phyloP scores from a whole-genome alignment of 441 rosid genomes.

The Populus hybrid region DNA sequence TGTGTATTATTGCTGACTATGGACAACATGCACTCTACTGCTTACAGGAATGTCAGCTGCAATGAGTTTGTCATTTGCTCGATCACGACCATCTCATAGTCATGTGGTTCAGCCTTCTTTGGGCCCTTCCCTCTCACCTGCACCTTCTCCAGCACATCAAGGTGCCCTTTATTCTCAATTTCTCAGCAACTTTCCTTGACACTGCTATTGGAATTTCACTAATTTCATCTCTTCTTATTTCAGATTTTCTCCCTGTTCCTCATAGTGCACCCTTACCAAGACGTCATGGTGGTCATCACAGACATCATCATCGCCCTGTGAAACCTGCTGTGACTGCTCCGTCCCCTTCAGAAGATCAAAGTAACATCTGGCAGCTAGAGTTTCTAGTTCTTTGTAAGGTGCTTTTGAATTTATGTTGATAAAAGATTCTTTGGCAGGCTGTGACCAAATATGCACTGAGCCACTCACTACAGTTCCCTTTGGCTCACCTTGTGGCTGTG shows the following conservation, averaged over 20 bases:
- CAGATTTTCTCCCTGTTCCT: constrained; percentile 47
- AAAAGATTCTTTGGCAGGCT: constrained; percentile 52
- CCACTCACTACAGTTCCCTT: constrained; percentile 85
- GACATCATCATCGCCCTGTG: constrained; percentile 49
- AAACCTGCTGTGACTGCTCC: constrained; percentile 59
- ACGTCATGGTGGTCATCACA: constrained; percentile 44
- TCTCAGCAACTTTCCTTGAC: constrained; percentile 2
- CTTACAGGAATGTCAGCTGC: constrained; percentile 56
- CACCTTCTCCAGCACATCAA: constrained; percentile 49
- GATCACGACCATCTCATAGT: constrained; percentile 29
- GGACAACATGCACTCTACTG: neutral
- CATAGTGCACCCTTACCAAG: constrained; percentile 35
- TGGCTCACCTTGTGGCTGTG: constrained; percentile 98
- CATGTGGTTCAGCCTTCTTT: constrained; percentile 36
- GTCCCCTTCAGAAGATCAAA: constrained; percentile 59
- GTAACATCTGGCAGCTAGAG: constrained; percentile 34
- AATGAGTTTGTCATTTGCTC: constrained; percentile 37
- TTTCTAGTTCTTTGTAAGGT: neutral
- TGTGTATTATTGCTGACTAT: neutral
- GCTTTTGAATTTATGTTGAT: constrained; percentile 21
- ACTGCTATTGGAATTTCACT: constrained; percentile 12
- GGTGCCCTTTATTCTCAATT: constrained; percentile 28
- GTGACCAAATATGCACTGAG: constrained; percentile 83
- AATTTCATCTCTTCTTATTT: constrained; percentile 20
- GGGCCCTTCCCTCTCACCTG: constrained; percentile 39